Base-by-base conservation (phyloP, 805 yeast genomes). In the Ogataea neopini region DNA sequence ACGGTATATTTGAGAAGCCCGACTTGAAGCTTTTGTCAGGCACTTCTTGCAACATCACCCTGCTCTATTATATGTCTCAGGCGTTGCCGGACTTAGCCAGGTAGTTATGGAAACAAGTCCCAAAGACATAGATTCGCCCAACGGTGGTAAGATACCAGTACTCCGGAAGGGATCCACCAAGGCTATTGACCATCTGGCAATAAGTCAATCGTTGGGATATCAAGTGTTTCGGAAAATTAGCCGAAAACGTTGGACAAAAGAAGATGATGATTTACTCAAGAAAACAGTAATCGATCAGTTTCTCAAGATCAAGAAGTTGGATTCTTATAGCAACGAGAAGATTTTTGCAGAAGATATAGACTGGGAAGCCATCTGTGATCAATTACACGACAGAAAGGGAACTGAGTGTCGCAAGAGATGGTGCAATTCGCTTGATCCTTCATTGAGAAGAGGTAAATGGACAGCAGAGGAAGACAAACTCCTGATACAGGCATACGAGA, bases 401-500 rank as follows among this genome's bases (percentile, higher is more conserved):
- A 88, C 86, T 58, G 96, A 89, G 62, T 86, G 96, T 61, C 76
- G 89, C 29, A 90, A 89, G 64, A 70, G 97, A 48, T 91, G 97
- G 97, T 71, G 80, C 14, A 85, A 84, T 52, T 88, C 96, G 1
- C 67, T 91, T 34, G 94, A 89, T 64, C 97, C 97, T 2, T 79
- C 74, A 49, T 70, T 91, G 50, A 78, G 81, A 46, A 86, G 88
- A 54, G 97, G 97, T 1, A 80, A 81, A 60, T 91, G 97, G 97
- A 86, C 94, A 1, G 64, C 75, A 11, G 85, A 77, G 34, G 97
- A 91, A 63, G 97, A 91, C 67, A 75, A 75, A 29, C 69, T 72
- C 32, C 71, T 91, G 30, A 60, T 84, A 18, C 72, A 74, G 43
- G 89, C 94, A 1, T 86, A 78, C 62, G 70, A 77, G 41, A 76